These are phyloP conservation scores for Periconia macrospinosa DNA, from an alignment of 2,329 filamentous ascomycete genomes.

Conservation along the genomic window DNA sequence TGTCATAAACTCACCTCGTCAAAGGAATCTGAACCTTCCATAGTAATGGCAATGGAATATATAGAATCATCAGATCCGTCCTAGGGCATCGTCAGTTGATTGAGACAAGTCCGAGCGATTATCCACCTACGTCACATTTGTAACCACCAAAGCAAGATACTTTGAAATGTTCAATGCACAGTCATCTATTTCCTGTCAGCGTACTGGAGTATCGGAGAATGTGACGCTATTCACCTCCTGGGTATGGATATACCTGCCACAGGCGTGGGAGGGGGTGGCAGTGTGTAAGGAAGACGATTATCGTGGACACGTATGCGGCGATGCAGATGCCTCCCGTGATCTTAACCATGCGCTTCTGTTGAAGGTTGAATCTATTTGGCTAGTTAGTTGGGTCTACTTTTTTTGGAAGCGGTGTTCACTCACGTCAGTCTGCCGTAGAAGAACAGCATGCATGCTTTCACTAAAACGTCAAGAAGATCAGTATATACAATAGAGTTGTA, in stretches of 20 bases:
- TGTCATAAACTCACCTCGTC: neutral
- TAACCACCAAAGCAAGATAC: slow-evolving; percentile 9
- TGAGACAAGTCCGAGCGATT: no score
- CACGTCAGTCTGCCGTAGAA: slow-evolving; percentile 13
- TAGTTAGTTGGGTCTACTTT: neutral
- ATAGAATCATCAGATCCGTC: neutral
- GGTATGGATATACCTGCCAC: slow-evolving; percentile 15
- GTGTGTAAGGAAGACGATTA: slow-evolving; percentile 8
- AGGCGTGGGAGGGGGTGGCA: slow-evolving; percentile 10
- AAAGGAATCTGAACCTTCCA: neutral
- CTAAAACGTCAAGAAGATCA: neutral
- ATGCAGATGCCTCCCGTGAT: slow-evolving; percentile 8
- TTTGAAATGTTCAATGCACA: slow-evolving; percentile 13
- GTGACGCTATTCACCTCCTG: neutral
- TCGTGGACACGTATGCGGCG: slow-evolving; percentile 6
- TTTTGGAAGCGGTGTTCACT: neutral
- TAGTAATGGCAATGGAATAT: neutral
- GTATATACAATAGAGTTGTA: neutral
- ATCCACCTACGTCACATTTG: slow-evolving; percentile 3
- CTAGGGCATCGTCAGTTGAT: neutral
- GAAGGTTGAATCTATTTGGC: slow-evolving; percentile 5
- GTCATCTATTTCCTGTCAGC: neutral
- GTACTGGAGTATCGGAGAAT: neutral
- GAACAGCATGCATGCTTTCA: slow-evolving; percentile 15
- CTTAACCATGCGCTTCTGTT: slow-evolving; percentile 7